phyloP scores from a whole-genome alignment of 192 early-diverging fungal species.

The Gaertneriomyces semiglobifer region DNA sequence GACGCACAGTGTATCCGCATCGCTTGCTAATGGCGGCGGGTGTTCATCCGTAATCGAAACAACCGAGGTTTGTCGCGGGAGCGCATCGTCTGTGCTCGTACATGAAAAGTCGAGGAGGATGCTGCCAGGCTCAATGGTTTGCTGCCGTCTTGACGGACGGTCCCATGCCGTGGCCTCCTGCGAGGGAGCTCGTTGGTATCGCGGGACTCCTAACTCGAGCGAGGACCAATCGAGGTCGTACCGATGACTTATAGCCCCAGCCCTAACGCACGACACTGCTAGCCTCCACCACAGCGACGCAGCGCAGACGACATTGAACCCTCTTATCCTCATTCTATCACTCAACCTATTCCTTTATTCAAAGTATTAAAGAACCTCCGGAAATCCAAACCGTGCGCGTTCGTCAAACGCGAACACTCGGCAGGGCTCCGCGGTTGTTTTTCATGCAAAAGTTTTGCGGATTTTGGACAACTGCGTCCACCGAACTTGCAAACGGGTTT shows the following conservation, averaged over 20 bases:
- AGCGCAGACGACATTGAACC: too few species aligned
- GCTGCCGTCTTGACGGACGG: neutral
- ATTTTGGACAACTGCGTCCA: too few species aligned
- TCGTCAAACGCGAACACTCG: too few species aligned
- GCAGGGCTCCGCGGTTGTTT: too few species aligned
- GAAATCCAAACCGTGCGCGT: too few species aligned
- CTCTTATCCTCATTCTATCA: too few species aligned
- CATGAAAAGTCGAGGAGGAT: constrained; percentile 1
- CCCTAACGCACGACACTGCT: neutral
- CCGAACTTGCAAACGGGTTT: too few species aligned
- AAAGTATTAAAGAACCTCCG: too few species aligned
- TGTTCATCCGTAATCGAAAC: neutral
- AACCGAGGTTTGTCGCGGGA: too few species aligned
- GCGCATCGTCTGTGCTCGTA: neutral
- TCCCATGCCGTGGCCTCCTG: neutral
- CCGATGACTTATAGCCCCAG: neutral
- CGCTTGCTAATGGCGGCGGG: neutral
- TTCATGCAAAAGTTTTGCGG: too few species aligned
- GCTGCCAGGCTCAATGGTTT: neutral
- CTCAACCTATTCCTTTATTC: too few species aligned
- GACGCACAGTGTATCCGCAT: neutral
- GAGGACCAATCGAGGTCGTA: constrained; percentile 3
- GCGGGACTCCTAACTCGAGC: neutral
- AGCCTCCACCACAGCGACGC: neutral
- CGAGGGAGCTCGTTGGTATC: neutral